Evolutionary conservation across 106 monocot genomes (phyloP).

Genomic region (Dendrobium chrysotoxum): DNA sequence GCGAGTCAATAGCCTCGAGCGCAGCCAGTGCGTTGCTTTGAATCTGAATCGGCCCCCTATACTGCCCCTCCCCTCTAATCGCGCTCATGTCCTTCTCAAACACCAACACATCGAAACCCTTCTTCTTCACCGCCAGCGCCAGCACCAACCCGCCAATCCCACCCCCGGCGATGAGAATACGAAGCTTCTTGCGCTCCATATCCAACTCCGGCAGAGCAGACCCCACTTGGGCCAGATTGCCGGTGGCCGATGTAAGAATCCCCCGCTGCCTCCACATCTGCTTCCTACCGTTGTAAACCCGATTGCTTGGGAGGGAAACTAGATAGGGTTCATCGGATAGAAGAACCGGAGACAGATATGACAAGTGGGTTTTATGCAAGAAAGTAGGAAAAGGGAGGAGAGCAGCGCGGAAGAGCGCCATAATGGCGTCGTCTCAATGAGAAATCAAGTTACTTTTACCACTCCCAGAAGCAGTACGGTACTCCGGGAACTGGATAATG

Average conservation of each 20-base stretch:
- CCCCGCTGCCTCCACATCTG: background rate
- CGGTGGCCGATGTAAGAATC: background rate
- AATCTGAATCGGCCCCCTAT: conserved; percentile 72
- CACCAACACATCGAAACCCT: conserved; percentile 66
- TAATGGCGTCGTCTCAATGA: background rate
- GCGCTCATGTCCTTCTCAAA: conserved; percentile 73
- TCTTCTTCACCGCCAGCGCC: conserved; percentile 58
- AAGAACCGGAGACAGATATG: background rate
- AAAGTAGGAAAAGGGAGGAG: background rate
- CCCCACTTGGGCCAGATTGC: background rate
- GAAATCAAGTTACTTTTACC: background rate
- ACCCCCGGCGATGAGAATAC: conserved; percentile 52
- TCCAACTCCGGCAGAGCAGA: background rate
- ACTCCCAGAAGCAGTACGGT: background rate
- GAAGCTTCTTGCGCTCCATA: conserved; percentile 11
- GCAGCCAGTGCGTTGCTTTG: conserved; percentile 73
- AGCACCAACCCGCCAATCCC: conserved; percentile 71
- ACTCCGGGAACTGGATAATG: no score
- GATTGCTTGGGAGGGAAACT: background rate
- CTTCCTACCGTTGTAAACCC: background rate
- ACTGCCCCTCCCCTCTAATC: conserved; percentile 67
- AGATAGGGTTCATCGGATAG: background rate
- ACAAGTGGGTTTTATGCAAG: background rate
- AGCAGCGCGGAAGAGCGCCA: conserved; percentile 7
- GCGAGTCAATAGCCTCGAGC: conserved; percentile 53